phyloP scores from a whole-genome alignment of 768 basidiomycete genomes.

The Termitomyces sp. region DNA sequence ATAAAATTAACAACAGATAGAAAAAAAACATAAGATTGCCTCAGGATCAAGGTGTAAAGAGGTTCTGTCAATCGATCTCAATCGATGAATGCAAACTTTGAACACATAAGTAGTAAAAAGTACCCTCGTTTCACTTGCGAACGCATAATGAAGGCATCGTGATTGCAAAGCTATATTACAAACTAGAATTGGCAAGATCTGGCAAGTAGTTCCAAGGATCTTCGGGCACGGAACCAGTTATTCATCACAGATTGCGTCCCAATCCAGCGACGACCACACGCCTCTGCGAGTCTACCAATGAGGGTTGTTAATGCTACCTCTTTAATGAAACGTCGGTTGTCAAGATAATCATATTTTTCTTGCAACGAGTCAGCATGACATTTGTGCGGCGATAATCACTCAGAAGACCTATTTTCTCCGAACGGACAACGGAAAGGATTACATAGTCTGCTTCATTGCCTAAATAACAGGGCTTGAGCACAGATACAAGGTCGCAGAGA shows the following conservation, averaged over 20 bases:
- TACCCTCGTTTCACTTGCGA: neutral
- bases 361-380: conserved; percentile 73
- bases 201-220: neutral
- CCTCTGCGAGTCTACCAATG: conserved; percentile 27
- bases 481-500: no score
- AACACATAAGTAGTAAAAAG: neutral
- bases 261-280: conserved; percentile 14
- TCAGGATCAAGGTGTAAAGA: neutral
- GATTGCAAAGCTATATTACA: neutral
- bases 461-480: no score
- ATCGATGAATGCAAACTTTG: neutral
- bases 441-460: no score
- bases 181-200: neutral
- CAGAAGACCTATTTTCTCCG: conserved; percentile 60
- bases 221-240: conserved; percentile 7
- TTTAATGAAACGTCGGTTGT: conserved; percentile 46
- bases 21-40: conserved; percentile 7
- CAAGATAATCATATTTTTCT: conserved; percentile 62
- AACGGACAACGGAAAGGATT: conserved; percentile 64
- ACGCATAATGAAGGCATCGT: neutral
- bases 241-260: conserved; percentile 3
- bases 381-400: conserved; percentile 54
- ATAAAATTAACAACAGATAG: conserved; percentile 11
- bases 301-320: conserved; percentile 26
- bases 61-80: neutral